phyloP scores from a whole-genome alignment of 1,139 yeast genomes.

The Hansenula lynferdii region DNA sequence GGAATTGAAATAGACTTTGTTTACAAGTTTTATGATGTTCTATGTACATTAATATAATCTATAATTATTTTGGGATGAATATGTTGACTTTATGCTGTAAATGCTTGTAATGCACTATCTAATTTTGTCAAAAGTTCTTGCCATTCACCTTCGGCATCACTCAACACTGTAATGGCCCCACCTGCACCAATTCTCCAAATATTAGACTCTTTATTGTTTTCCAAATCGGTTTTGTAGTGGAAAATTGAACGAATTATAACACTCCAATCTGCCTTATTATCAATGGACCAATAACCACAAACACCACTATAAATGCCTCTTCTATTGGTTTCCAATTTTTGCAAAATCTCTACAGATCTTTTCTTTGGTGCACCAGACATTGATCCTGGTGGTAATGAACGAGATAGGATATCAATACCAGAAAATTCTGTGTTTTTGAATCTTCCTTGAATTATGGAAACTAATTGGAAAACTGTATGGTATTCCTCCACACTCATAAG shows the following conservation, averaged over 20 bases:
- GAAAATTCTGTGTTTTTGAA: conserved; percentile 32
- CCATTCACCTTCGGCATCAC: conserved; percentile 81
- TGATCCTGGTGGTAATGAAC: conserved; percentile 93
- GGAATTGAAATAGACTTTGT: conserved; percentile 27
- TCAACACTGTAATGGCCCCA: conserved; percentile 92
- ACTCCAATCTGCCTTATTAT: conserved; percentile 93
- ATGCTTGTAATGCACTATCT: conserved; percentile 70
- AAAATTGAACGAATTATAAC: conserved; percentile 86
- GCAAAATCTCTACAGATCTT: conserved; percentile 81
- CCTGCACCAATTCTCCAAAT: conserved; percentile 96
- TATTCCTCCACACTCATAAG: conserved; percentile 94
- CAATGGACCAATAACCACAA: conserved; percentile 90
- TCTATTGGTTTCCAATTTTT: conserved; percentile 40
- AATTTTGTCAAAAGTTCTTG: conserved; percentile 86
- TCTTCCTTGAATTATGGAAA: conserved; percentile 76
- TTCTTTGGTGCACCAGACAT: conserved; percentile 99
- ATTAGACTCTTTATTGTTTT: conserved; percentile 26
- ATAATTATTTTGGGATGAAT: conserved; percentile 1
- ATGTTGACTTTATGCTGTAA: conserved; percentile 25
- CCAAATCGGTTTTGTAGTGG: conserved; percentile 50
- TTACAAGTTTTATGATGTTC: not conserved
- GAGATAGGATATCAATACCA: conserved; percentile 76
- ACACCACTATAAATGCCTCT: conserved; percentile 95
- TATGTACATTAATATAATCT: not conserved
- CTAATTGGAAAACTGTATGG: conserved; percentile 84